phyloP scores from a whole-genome alignment of 1,284 basidiomycete genomes.

The Phlebopus sp. region DNA sequence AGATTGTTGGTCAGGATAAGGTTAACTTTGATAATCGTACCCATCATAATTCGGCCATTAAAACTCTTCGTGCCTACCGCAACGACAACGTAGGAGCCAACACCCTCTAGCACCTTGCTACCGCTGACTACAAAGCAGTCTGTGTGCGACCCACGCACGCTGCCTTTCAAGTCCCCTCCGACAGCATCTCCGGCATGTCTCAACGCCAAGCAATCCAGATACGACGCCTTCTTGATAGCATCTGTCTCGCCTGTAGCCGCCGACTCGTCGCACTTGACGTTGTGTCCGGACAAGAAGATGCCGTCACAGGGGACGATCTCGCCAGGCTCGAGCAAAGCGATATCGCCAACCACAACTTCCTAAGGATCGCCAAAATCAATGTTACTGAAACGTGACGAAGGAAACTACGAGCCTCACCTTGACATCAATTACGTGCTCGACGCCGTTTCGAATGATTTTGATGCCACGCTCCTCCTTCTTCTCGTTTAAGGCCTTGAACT shows the following conservation, averaged over 20 bases:
- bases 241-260: constrained; percentile 96
- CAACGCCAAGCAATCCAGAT: constrained; percentile 68
- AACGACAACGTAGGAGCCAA: constrained; percentile 90
- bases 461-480: constrained; percentile 95
- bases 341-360: constrained; percentile 92
- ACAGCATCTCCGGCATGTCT: constrained; percentile 27
- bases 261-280: constrained; percentile 95
- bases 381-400: neutral
- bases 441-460: constrained; percentile 86
- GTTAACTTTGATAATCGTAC: constrained; percentile 41
- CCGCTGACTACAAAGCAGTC: constrained; percentile 95
- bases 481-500: constrained; percentile 90
- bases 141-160: constrained; percentile 48
- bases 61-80: constrained; percentile 91
- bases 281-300: constrained; percentile 89
- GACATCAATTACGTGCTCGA: constrained; percentile 79
- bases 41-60: constrained; percentile 96
- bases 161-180: constrained; percentile 16
- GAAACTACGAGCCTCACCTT: constrained; percentile 45
- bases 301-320: constrained; percentile 97
- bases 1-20: constrained; percentile 8
- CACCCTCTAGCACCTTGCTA: constrained; percentile 93
- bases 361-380: constrained; percentile 29
- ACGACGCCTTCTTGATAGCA: constrained; percentile 86
- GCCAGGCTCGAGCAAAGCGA: constrained; percentile 90